Evolutionary conservation across 2,329 filamentous ascomycete genomes (phyloP).

Genomic region (Onygena corvina): DNA sequence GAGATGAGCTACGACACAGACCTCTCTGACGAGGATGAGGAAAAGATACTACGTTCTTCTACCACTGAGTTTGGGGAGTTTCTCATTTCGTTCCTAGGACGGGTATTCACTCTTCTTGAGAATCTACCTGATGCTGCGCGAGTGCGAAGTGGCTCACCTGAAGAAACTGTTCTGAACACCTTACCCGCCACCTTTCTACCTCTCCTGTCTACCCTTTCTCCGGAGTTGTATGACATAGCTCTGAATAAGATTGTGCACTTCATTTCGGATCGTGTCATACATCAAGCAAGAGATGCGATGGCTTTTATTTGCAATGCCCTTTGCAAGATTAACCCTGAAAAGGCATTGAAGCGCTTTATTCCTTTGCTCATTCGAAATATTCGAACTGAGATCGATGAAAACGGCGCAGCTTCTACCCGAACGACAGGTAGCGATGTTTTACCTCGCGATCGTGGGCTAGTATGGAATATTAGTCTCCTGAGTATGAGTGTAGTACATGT

Average conservation of each 20-base stretch:
- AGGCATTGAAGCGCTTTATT: constrained; percentile 79
- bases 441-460: constrained; percentile 78
- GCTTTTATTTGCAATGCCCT: constrained; percentile 95
- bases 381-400: constrained; percentile 91
- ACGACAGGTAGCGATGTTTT: constrained; percentile 89
- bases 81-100: constrained; percentile 74
- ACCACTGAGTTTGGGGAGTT: constrained; percentile 93
- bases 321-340: constrained; percentile 89
- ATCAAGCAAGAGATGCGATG: constrained; percentile 94
- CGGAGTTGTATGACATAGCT: constrained; percentile 83
- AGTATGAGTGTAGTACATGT: constrained; percentile 98
- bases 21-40: constrained; percentile 74
- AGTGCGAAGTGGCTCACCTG: constrained; percentile 78
- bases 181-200: constrained; percentile 84
- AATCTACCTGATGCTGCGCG: constrained; percentile 86
- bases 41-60: constrained; percentile 77
- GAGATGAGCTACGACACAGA: constrained; percentile 75
- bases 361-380: constrained; percentile 86
- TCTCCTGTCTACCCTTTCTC: constrained; percentile 77
- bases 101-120: constrained; percentile 88
- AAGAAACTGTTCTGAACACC: constrained; percentile 95
- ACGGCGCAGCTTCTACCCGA: constrained; percentile 85
- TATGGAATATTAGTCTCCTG: constrained; percentile 94
- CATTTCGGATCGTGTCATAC: constrained; percentile 84
- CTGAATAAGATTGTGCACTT: constrained; percentile 87